Percentiles rank a stretch among this genome's conserved stretches.
Evolutionary conservation across 2,329 filamentous ascomycete species (phyloP).

Genomic region (Epichloe gansuensis): DNA sequence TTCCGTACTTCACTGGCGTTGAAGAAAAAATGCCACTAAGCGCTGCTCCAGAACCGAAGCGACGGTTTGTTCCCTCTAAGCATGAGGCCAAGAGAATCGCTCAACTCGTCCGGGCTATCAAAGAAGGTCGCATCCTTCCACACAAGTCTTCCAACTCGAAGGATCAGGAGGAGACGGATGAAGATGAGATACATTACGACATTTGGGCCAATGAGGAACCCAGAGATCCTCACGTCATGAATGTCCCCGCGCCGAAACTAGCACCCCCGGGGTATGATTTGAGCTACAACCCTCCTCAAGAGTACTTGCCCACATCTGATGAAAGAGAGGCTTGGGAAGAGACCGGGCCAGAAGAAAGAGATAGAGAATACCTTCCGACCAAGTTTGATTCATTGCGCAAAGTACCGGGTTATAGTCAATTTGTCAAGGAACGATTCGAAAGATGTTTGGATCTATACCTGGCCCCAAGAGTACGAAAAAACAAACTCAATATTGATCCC

Average conservation of each 20-base stretch:
- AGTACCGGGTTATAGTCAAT: conserved; percentile 79
- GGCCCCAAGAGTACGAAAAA: conserved; percentile 81
- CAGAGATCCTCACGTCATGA: conserved; percentile 76
- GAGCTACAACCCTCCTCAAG: conserved; percentile 89
- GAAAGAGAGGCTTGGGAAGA: conserved; percentile 80
- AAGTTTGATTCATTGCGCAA: conserved; percentile 75
- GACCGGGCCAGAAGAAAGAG: conserved; percentile 76
- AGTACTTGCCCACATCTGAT: conserved; percentile 78
- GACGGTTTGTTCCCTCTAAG: conserved; percentile 90
- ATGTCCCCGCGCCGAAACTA: conserved; percentile 86
- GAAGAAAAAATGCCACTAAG: conserved; percentile 91
- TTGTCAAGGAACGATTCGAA: conserved; percentile 94
- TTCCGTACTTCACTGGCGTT: conserved; percentile 88
- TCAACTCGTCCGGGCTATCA: conserved; percentile 93
- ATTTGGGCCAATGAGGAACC: conserved; percentile 90
- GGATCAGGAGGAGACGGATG: conserved; percentile 57
- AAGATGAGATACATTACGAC: conserved; percentile 66
- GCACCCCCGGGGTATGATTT: conserved; percentile 89
- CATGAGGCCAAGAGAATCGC: conserved; percentile 93
- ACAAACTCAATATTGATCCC: conserved; percentile 92
- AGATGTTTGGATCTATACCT: conserved; percentile 91
- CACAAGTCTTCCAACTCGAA: conserved; percentile 62
- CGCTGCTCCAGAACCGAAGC: conserved; percentile 88
- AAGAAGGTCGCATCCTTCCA: conserved; percentile 84
- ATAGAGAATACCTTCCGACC: conserved; percentile 75